Conservation (phyloP, 129 eudicot genomes). For the Chrysanthemum seticuspe region DNA sequence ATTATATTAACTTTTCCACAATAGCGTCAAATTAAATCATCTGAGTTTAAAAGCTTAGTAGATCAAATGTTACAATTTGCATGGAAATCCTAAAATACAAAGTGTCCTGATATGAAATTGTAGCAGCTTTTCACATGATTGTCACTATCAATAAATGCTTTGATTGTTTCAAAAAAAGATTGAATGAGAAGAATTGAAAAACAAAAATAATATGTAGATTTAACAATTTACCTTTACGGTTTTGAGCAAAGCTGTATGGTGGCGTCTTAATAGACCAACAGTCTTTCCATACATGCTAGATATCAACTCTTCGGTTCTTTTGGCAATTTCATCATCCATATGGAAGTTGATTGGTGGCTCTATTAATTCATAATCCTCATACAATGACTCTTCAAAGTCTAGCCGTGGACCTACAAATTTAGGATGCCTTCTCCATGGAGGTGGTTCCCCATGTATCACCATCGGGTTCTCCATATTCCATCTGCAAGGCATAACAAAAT, state of each 20-base stretch:
- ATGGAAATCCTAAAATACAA: no score
- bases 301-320: slow-evolving; percentile 73
- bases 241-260: slow-evolving; percentile 93
- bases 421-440: slow-evolving; percentile 69
- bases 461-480: slow-evolving; percentile 94
- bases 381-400: slow-evolving; percentile 87
- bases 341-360: slow-evolving; percentile 69
- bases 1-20: neutral
- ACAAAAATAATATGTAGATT: neutral
- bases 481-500: slow-evolving; percentile 29
- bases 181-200: neutral
- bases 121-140: no score
- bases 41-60: neutral
- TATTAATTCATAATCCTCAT: slow-evolving; percentile 46
- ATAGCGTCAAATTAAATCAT: neutral
- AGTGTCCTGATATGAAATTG: no score
- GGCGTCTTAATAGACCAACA: slow-evolving; percentile 55
- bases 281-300: slow-evolving; percentile 69
- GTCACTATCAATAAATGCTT: no score
- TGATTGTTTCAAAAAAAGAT: no score
- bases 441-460: slow-evolving; percentile 85
- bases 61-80: neutral
- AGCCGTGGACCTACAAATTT: slow-evolving; percentile 82
- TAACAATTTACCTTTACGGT: slow-evolving; percentile 62
- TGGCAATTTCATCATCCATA: slow-evolving; percentile 77